These are phyloP conservation scores for Entomortierella lignicola DNA, from an alignment of 192 early-diverging fungal genomes.

Conservation along the genomic window DNA sequence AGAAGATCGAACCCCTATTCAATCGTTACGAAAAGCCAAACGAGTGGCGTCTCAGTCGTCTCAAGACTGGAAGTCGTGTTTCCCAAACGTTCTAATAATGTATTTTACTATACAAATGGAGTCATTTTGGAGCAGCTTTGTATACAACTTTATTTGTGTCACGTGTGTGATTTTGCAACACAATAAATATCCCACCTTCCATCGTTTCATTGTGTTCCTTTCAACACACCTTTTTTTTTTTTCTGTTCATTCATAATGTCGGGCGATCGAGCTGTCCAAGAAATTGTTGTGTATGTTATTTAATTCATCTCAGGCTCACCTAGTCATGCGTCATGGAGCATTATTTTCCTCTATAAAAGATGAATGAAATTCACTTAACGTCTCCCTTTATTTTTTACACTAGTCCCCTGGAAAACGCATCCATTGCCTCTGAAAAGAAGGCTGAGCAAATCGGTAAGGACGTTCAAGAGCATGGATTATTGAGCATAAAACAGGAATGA, in stretches of 20 bases:
- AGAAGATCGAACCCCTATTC: constrained; percentile 92
- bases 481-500: neutral
- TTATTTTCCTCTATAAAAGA: neutral
- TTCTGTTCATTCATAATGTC: constrained; percentile 36
- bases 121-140: neutral
- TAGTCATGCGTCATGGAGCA: neutral
- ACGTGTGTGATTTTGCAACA: neutral
- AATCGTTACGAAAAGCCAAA: constrained; percentile 95
- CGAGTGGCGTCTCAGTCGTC: constrained; percentile 92
- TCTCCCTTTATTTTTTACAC: no score
- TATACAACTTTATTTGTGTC: neutral
- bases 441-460: constrained; percentile 45
- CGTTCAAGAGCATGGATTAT: neutral
- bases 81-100: constrained; percentile 81
- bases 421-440: constrained; percentile 25
- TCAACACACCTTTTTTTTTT: constrained; percentile 3
- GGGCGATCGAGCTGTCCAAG: constrained; percentile 36
- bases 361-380: constrained; percentile 7
- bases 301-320: neutral
- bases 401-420: constrained; percentile 43
- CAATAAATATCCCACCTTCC: neutral
- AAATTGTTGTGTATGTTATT: constrained; percentile 32
- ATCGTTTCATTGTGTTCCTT: neutral
- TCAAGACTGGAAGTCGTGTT: constrained; percentile 74
- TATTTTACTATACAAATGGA: no score